Evolutionary conservation across 352 stramenopile species (phyloP), one percentile per base, ranked within the genome.

Genomic region (Phytopythium boreale): DNA sequence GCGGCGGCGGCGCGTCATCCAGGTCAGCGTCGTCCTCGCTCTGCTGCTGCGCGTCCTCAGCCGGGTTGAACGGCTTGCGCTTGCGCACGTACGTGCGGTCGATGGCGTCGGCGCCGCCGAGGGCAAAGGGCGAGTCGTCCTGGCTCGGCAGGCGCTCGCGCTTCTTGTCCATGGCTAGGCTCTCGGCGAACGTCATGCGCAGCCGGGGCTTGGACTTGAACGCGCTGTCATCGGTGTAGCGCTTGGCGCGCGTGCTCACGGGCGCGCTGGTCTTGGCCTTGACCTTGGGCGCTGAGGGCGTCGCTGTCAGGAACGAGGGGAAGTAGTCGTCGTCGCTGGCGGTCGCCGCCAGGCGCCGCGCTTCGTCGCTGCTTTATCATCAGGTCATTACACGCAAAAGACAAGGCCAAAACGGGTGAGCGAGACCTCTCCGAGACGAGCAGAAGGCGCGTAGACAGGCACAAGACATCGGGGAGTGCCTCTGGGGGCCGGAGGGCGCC

Each of bases 281-380:
- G 5, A 79, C 59, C 76, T 84, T 72, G 7, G 79, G 77, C 20
- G 78, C 77, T 24, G 74, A 81, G 41, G 83, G 77, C 14, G 73
- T 26, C 7, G 80, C 79, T 4, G 84, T 92, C 10, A 92, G 71
- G 56, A 90, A 79, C 20, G 81, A 82, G 39, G 84, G 84, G 55
- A 92, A 92, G 70, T 87, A 92, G 51, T 92, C 84, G 31, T 92
- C 82, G 22, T 92, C 84, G 63, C 71, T 70, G 1, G 65, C 68
- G 51, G 69, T 65, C 41, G 62, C 67, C 15, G 80, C 51, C n/a
- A 66, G 39, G 61, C 69, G 64, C 47, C 67, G 69, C 31, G 34
- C 37, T n/a, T 49, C 17, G 26, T 62, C 56, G 27, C 41, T 62
- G 37, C 36, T 50, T n/a, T 6, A 43, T 43, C 36, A 15, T 17